Evolutionary conservation across 495 filamentous ascomycete species (phyloP), one percentile per base, ranked within the genome.

Genomic region (Schizothecium vesticola): DNA sequence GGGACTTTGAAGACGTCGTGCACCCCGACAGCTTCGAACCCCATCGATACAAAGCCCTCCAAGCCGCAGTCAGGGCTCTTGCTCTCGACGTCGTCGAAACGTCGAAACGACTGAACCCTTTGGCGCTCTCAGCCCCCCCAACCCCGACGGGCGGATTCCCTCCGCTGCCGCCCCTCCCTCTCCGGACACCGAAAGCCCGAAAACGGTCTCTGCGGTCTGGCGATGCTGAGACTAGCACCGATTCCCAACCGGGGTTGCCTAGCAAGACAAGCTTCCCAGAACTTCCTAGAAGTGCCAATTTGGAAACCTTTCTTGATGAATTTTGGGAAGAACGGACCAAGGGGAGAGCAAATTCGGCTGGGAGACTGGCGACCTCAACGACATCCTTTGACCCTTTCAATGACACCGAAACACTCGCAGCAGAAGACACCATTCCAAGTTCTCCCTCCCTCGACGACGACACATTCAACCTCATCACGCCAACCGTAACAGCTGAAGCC

Each of bases 1-100:
- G 76, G 66, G 78, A 80, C 64, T 73, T 81, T 29, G 78, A 81
- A 23, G 79, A 81, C 64, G 77, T 75, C 58, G 73, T 72, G 24
- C 66, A 78, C 1, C 69, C 74, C 0, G 78, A 78, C 59, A 67
- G 75, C 26, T 81, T 81, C 31, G 72, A 78, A 23, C 57, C 68
- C 13, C 59, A 63, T 4, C 75, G 68, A 59, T 81, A 77, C 31
- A 65, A 72, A 5, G 69, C 76, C 2, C 67, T 81, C 1, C 79
- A 80, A 63, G 72, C 74, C 0, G 75, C 76, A 1, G 75, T 78
- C 19, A 81, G 78, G 69, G 66, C 77, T 0, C 73, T 81, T 25
- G 79, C 79, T 51, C 71, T 81, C 3, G 74, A 78, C 36, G 70
- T 80, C 11, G 68, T 78, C 64, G 79, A 81, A 25, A 79, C 71